These are phyloP conservation scores for Eutypa lata DNA, from an alignment of 2,329 filamentous ascomycete species.

Conservation along the genomic window DNA sequence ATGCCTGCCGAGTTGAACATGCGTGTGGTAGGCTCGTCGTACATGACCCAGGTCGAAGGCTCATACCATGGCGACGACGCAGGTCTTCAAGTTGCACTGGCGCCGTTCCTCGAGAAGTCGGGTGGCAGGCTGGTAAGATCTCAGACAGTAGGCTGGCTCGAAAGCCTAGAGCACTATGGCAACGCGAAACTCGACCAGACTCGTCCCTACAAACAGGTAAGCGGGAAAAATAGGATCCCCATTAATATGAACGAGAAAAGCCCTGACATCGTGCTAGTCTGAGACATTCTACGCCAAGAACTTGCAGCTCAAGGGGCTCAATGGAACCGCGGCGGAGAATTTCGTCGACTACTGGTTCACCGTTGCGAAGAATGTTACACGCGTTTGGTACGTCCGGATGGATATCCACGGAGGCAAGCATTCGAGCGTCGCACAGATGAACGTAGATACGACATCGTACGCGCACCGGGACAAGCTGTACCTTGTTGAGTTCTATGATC, in stretches of 20 bases:
- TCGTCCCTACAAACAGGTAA: constrained; percentile 25
- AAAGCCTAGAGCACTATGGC: constrained; percentile 29
- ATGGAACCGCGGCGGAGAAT: constrained; percentile 29
- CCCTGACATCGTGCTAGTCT: constrained; percentile 27
- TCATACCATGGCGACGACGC: constrained; percentile 35
- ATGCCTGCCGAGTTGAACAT: constrained; percentile 41
- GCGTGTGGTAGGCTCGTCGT: constrained; percentile 34
- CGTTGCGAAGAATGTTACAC: constrained; percentile 30
- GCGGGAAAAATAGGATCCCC: constrained; percentile 3
- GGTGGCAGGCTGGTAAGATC: constrained; percentile 30
- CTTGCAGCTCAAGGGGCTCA: constrained; percentile 35
- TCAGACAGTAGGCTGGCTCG: constrained; percentile 28
- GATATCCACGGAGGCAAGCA: constrained; percentile 40
- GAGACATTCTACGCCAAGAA: constrained; percentile 42
- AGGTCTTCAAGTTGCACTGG: constrained; percentile 28
- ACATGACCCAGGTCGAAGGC: constrained; percentile 36
- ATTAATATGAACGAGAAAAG: neutral
- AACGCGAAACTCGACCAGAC: constrained; percentile 27
- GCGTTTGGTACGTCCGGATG: constrained; percentile 40
- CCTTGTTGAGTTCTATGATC: constrained; percentile 48
- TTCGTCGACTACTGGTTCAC: constrained; percentile 40
- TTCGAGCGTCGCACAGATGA: constrained; percentile 31
- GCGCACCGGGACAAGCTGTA: constrained; percentile 44
- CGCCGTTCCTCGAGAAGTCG: constrained; percentile 31
- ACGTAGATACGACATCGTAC: constrained; percentile 33